A percentile compares a stretch with the other conserved stretches of the same genome.
Conservation (phyloP, 306 rosid genomes). For the Macrotyloma uniflorum region DNA sequence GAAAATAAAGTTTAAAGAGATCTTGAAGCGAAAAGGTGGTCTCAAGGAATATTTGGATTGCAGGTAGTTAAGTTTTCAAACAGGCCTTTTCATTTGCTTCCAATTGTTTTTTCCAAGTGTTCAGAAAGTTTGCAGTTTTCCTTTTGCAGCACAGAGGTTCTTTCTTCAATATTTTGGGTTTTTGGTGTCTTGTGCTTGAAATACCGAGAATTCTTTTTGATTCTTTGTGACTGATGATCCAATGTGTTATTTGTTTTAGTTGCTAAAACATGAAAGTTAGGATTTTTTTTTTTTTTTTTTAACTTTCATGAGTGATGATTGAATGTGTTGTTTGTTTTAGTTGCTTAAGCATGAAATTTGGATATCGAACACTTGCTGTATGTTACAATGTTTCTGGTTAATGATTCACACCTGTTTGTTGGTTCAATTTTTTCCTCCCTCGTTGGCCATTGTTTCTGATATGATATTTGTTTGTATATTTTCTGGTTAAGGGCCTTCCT, state of each 20-base stretch:
- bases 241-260: constrained; percentile 19
- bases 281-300: not conserved
- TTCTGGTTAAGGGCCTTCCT: not conserved
- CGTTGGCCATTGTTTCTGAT: constrained; percentile 9
- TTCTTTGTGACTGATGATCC: constrained; percentile 27
- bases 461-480: constrained; percentile 29
- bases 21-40: constrained; percentile 95
- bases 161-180: constrained; percentile 24
- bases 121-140: constrained; percentile 15
- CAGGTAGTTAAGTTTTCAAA: constrained; percentile 64
- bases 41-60: constrained; percentile 87
- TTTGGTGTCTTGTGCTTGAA: constrained; percentile 17
- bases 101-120: constrained; percentile 39
- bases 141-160: not conserved
- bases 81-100: constrained; percentile 33
- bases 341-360: not conserved
- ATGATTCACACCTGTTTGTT: constrained; percentile 18
- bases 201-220: not conserved
- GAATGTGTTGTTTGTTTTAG: not conserved
- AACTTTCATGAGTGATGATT: not conserved
- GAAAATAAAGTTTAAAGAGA: constrained; percentile 91
- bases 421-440: constrained; percentile 11
- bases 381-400: constrained; percentile 26
- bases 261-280: constrained; percentile 25
- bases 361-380: constrained; percentile 21